A percentile compares a stretch with the other conserved stretches of the same genome.
These are phyloP conservation scores for Globisporangium splendens DNA, from an alignment of 352 stramenopile species.

Conservation along the genomic window DNA sequence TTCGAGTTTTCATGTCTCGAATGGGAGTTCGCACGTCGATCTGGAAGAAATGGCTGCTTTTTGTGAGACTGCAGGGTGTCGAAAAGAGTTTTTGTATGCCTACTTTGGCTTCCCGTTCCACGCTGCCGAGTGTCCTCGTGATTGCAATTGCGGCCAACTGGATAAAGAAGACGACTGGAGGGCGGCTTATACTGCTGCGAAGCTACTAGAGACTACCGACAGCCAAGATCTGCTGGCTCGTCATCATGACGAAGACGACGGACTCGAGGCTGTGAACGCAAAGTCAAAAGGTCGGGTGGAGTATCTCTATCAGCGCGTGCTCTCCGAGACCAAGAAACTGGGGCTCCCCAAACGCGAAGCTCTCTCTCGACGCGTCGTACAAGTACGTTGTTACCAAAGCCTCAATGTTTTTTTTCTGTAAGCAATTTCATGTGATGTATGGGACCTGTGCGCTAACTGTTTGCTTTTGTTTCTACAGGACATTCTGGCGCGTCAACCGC, in stretches of 20 bases:
- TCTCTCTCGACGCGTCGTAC: constrained; percentile 42
- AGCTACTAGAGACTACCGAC: too few relatives aligned
- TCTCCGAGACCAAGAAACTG: constrained; percentile 33
- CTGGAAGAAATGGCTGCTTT: constrained; percentile 53
- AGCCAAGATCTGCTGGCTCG: too few relatives aligned
- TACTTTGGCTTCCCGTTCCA: constrained; percentile 59
- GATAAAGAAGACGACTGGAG: constrained; percentile 9
- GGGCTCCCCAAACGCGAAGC: constrained; percentile 55
- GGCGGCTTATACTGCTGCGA: not conserved
- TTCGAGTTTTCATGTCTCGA: constrained; percentile 18
- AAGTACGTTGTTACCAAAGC: too few relatives aligned
- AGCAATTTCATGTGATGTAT: too few relatives aligned
- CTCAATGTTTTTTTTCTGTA: not conserved
- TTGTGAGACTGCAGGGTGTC: constrained; percentile 52
- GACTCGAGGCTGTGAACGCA: not conserved
- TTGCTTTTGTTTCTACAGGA: constrained; percentile 22
- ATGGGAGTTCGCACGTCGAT: constrained; percentile 35
- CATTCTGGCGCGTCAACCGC: constrained; percentile 39
- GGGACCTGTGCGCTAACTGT: too few relatives aligned
- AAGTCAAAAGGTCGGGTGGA: constrained; percentile 32
- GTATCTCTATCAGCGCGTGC: constrained; percentile 59
- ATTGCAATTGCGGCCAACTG: constrained; percentile 60
- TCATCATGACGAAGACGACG: too few relatives aligned
- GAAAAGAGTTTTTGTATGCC: constrained; percentile 49
- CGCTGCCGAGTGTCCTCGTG: constrained; percentile 25